Evolutionary conservation across 257 asterid species (phyloP).

Genomic region (Schizonepeta tenuifolia): DNA sequence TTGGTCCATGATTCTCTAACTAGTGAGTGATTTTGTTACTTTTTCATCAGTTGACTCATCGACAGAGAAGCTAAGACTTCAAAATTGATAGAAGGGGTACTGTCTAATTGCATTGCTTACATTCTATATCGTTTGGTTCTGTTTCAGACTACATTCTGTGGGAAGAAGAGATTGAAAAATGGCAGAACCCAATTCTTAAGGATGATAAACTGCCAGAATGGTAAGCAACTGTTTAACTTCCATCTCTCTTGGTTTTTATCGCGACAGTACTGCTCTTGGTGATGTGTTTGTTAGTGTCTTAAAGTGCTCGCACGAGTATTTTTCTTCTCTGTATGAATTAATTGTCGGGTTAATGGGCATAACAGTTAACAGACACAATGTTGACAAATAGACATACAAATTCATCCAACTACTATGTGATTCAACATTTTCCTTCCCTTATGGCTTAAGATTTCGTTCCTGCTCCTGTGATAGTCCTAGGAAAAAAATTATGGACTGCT

Average conservation of each 20-base stretch:
- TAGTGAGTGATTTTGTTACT: conserved; percentile 56
- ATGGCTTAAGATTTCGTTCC: too few species aligned
- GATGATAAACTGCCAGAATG: conserved; percentile 92
- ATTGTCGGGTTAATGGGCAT: too few species aligned
- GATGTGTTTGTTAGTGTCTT: too few species aligned
- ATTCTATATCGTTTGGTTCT: conserved; percentile 17
- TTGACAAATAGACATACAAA: too few species aligned
- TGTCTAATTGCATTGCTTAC: neutral
- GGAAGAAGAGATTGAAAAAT: conserved; percentile 99
- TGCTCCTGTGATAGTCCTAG: neutral
- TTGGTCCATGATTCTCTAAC: conserved; percentile 94
- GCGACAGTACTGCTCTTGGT: too few species aligned
- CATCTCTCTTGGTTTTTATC: too few species aligned
- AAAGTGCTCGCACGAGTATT: too few species aligned
- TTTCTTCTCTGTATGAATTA: too few species aligned
- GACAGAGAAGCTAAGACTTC: neutral
- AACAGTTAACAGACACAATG: too few species aligned
- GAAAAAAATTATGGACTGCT: neutral
- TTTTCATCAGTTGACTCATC: neutral
- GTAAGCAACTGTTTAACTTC: conserved; percentile 47
- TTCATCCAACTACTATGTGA: too few species aligned
- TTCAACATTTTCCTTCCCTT: too few species aligned
- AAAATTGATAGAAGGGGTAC: neutral
- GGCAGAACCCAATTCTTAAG: conserved; percentile 93
- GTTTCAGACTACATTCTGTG: conserved; percentile 80